Base-by-base conservation (phyloP, 345 rosid species). In the Salix brachista region DNA sequence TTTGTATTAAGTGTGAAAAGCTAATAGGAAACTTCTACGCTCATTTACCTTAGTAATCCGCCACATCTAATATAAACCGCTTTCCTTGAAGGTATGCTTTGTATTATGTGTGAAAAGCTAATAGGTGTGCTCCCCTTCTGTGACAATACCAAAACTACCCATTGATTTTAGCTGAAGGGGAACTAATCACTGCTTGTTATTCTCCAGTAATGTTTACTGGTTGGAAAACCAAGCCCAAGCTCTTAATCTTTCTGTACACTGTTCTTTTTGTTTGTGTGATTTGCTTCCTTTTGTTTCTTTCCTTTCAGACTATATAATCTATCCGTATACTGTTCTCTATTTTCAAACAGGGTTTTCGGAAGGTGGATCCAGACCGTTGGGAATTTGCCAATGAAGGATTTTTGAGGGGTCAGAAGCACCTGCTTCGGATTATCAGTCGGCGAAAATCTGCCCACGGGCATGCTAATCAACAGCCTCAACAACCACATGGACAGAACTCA, bases 361-460 rank as follows among this genome's bases (percentile, higher is more conserved):
- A 96, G 82, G 95, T 96, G 86, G 99, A 95, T 86, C 98, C 98
- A 1, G 99, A 95, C 80, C 88, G 93, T 69, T 95, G 99, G 98
- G 98, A 95, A 82, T 95, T 95, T 77, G 97, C 97, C 1, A 95
- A 93, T 65, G 98, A 95, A 86, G 92, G 97, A 25, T 96, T 96
- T 80, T 80, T 96, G 83, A 88, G 92, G 85, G 99, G 98, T 74
- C 97, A 93, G 82, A 96, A 92, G 73, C 97, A 93, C 84, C 80
- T 92, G 80, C 90, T 96, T 30, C 89, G 79, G 74, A 84, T 88
- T 76, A 96, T 96, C 78, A 91, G 79, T 64, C 81, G 99, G 71
- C 90, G 99, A 79, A 96, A 93, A 85, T 91, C 99, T 72, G 94
- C 87, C 17, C 92, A 89, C 67, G 97, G 90, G 26, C 91, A 89